phyloP scores from a whole-genome alignment of 345 rosid genomes.

The Euphorbia pulcherrima region DNA sequence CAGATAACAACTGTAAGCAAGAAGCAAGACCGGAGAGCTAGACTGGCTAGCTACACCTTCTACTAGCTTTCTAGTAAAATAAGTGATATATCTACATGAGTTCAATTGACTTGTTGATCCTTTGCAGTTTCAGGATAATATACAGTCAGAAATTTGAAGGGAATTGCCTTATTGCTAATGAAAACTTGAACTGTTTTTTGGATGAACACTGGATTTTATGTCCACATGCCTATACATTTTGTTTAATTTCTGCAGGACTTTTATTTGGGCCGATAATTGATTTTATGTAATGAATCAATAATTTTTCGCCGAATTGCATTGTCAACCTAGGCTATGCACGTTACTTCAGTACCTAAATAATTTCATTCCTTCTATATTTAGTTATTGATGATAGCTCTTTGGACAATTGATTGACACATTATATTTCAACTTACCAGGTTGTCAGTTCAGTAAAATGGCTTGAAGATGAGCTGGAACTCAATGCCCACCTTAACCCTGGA shows the following conservation, averaged over 20 bases:
- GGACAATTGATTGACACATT: background rate
- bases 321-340: slow-evolving; percentile 5
- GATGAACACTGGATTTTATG: background rate
- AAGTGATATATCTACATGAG: background rate
- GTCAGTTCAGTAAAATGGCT: slow-evolving; percentile 99
- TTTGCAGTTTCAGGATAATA: background rate
- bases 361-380: background rate
- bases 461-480: slow-evolving; percentile 97
- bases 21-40: too few species aligned
- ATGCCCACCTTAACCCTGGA: slow-evolving; percentile 91
- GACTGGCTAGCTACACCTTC: background rate
- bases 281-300: background rate
- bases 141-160: background rate
- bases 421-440: slow-evolving; percentile 44
- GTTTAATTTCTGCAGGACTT: background rate
- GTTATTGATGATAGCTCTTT: slow-evolving; percentile 14
- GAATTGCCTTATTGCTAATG: background rate
- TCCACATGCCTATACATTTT: background rate
- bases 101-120: background rate
- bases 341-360: background rate
- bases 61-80: background rate
- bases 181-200: background rate
- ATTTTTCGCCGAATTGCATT: background rate
- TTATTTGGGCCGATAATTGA: background rate
- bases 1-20: too few species aligned